Base-by-base conservation (phyloP, 495 filamentous ascomycete genomes). In the Rostrohypoxylon terebratum region DNA sequence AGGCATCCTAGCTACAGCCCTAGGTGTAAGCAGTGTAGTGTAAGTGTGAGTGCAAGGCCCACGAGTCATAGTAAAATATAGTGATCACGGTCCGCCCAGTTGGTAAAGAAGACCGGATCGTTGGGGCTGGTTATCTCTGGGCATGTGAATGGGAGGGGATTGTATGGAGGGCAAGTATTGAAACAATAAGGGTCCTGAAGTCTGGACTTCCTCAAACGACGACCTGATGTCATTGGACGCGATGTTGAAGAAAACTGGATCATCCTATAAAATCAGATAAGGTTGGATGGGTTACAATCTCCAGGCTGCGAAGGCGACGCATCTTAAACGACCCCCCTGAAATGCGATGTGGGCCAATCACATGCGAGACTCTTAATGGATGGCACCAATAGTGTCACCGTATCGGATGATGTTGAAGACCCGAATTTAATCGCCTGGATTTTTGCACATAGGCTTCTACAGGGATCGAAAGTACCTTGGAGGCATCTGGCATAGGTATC, bases 391-490 rank as follows among this genome's bases (percentile, higher is more conserved):
- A 25, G n/a, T 58, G 66, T 62, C 54, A 4, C 50, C 61, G 61
- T 45, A 34, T 70, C 71, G 71, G 71, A 70, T 70, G 66, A 74
- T 74, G 71, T 74, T 74, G 50, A 74, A 67, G 25, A 74, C 50
- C 71, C 71, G 71, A 73, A 38, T 68, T 44, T 55, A 44, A 61
- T 69, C 61, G 55, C 55, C 16, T 23, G 16, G 14, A 44, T 40
- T 51, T 7, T 59, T 40, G 38, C 36, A 38, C 34, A 9, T 38
- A 21, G 10, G 51, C 14, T 47, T 57, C 18, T 18, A 23, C 66
- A 63, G 42, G 66, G 59, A 33, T 68, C 23, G 11, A 40, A 63
- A 6, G 21, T 59, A 34, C 25, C 33, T 47, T 51, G 38, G 21
- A 54, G 48, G 33, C 50, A 48, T 54, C 58, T 58, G 14, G 38